These are phyloP conservation scores for Solanum piurae DNA, from an alignment of 257 asterid species.

Conservation along the genomic window DNA sequence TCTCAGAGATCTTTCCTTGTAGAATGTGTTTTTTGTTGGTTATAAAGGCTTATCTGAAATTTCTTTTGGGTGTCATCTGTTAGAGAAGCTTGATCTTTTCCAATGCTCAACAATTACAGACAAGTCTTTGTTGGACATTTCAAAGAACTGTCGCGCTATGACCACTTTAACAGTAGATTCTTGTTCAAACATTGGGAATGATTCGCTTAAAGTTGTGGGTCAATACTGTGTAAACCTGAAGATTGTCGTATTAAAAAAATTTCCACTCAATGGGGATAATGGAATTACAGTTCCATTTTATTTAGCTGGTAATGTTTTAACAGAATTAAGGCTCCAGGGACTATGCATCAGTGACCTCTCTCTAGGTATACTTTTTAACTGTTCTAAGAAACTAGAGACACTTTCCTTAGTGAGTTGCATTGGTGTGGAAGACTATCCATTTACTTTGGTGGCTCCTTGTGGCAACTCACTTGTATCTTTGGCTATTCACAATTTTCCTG, in stretches of 20 bases:
- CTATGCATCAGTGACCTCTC: neutral
- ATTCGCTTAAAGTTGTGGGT: no score
- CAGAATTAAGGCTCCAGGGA: conserved; percentile 46
- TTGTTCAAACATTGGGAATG: no score
- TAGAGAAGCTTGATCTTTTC: no score
- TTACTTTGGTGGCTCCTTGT: conserved; percentile 24
- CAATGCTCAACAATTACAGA: no score
- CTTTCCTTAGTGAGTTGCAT: conserved; percentile 54
- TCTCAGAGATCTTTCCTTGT: no score
- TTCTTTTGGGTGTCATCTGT: no score
- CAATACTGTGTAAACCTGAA: no score
- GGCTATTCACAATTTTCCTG: conserved; percentile 55
- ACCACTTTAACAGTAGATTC: neutral
- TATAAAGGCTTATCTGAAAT: no score
- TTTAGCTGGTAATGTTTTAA: conserved; percentile 43
- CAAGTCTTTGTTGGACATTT: no score
- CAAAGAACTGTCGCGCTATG: neutral
- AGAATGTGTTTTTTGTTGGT: no score
- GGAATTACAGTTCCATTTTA: conserved; percentile 10
- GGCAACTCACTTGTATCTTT: conserved; percentile 34
- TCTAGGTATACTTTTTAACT: conserved; percentile 36
- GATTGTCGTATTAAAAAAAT: no score
- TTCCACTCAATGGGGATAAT: conserved; percentile 15
- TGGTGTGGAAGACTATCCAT: conserved; percentile 42
- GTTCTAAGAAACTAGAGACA: conserved; percentile 45